Percentiles rank a stretch among this genome's conserved stretches.
These are phyloP conservation scores for Gracilaria vermiculophylla DNA, from an alignment of 23 red algal species.

Conservation along the genomic window DNA sequence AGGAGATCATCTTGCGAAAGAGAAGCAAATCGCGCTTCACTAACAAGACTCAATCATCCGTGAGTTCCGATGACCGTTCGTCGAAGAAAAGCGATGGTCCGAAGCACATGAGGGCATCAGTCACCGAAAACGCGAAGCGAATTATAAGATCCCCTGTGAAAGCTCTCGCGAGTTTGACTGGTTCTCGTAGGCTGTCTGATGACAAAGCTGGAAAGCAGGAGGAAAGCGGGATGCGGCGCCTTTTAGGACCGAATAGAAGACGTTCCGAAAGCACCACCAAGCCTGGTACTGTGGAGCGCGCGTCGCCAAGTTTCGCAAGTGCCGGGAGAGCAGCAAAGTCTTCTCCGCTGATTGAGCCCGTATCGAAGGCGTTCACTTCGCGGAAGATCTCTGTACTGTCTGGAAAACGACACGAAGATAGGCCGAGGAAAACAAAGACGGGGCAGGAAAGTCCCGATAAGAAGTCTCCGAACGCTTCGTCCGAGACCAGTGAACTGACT, in stretches of 20 bases:
- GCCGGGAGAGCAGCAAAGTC: background rate
- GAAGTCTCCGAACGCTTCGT: background rate
- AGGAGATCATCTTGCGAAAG: background rate
- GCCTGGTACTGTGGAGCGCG: background rate
- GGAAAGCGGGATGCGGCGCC: background rate
- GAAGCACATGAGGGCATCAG: background rate
- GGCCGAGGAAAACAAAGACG: background rate
- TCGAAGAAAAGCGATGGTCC: constrained; percentile 5
- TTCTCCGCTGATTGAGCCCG: background rate
- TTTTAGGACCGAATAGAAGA: background rate
- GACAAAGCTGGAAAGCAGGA: constrained; percentile 8
- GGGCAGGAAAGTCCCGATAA: background rate
- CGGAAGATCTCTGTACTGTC: background rate
- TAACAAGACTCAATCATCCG: background rate
- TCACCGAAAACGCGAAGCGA: background rate
- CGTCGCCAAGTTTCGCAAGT: background rate
- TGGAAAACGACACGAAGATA: background rate
- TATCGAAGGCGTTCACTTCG: background rate
- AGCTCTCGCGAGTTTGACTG: background rate
- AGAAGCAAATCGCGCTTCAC: constrained; percentile 5
- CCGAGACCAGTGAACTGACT: background rate
- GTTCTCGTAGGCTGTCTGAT: constrained; percentile 1
- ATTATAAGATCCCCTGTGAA: constrained; percentile 13
- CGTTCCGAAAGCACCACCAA: background rate
- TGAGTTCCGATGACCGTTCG: background rate